Base-by-base conservation (phyloP, 2,329 filamentous ascomycete species). In the Pseudogymnoascus sp. region DNA sequence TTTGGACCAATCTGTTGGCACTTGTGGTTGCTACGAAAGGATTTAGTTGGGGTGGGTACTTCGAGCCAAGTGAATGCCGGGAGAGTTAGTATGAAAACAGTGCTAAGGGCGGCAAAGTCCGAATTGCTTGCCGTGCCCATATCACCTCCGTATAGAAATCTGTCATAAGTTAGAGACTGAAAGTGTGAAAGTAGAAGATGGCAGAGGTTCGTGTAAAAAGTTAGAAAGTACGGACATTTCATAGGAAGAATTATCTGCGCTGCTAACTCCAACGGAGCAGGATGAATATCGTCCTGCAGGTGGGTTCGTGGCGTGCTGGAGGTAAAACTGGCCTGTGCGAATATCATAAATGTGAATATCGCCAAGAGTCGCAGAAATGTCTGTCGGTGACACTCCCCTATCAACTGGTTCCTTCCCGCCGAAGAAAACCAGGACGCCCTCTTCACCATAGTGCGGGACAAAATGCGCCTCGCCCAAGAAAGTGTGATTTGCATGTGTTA, bases 391-490 rank as follows among this genome's bases (percentile, higher is more conserved):
- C n/a, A 14, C 38, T 20, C 39, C 36, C 30, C 36, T 35, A 22
- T 33, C 47, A 11, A 53, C 8, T n/a, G 61, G 62, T 9, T 33
- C 12, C 25, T 59, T 53, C 20, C 63, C 61, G 20, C 59, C 63
- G n/a, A 64, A 35, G 36, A 63, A 64, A 36, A 64, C 9, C 11
- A 64, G 18, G 14, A 64, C 57, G 11, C 63, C 63, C n/a, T 61
- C 37, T 18, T 63, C 30, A 15, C 63, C 63, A 60, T 61, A 64
- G 15, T 33, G 50, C 11, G 61, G 59, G 22, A 64, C 57, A 30
- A 57, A 63, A 5, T 63, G 47, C 12, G 50, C 47, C 39, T 61
- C 53, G 6, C 63, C 63, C 20, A 37, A 57, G 12, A 64, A 22
- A 28, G 22, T 59, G 25, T 30, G 33, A 20, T 47, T 20, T 14